These are phyloP conservation scores for Cnidoscolus chayamansa DNA, from an alignment of 441 rosid genomes.

Conservation along the genomic window DNA sequence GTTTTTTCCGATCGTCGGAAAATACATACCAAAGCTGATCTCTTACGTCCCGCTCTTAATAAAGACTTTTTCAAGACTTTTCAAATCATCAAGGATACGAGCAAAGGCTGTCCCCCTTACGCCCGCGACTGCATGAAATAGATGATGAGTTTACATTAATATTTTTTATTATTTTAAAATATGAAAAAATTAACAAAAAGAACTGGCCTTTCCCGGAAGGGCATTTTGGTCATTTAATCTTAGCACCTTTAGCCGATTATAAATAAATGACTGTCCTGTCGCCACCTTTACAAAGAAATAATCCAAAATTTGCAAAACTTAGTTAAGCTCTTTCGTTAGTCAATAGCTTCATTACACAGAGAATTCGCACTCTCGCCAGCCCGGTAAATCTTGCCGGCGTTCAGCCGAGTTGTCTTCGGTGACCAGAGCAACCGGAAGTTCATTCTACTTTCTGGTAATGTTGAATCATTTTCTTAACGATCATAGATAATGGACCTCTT, in stretches of 20 bases:
- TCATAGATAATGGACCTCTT: neutral
- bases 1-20: too few species aligned
- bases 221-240: neutral
- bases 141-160: too few species aligned
- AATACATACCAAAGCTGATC: too few species aligned
- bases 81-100: too few species aligned
- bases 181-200: too few species aligned
- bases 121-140: too few species aligned
- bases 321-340: neutral
- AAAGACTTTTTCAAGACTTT: too few species aligned
- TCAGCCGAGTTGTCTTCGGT: neutral
- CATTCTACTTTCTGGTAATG: slow-evolving; percentile 3
- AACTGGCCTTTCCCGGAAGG: neutral
- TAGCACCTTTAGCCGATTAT: neutral
- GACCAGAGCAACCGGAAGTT: neutral
- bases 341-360: neutral
- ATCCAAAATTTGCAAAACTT: neutral
- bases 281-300: neutral
- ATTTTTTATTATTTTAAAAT: too few species aligned
- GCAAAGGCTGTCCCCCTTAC: too few species aligned
- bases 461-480: neutral
- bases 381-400: neutral
- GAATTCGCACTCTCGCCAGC: neutral
- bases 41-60: too few species aligned
- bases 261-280: neutral